A percentile compares a stretch with the other conserved stretches of the same genome.
Evolutionary conservation across 768 basidiomycete species (phyloP).

Genomic region (Dioszegia hungarica): DNA sequence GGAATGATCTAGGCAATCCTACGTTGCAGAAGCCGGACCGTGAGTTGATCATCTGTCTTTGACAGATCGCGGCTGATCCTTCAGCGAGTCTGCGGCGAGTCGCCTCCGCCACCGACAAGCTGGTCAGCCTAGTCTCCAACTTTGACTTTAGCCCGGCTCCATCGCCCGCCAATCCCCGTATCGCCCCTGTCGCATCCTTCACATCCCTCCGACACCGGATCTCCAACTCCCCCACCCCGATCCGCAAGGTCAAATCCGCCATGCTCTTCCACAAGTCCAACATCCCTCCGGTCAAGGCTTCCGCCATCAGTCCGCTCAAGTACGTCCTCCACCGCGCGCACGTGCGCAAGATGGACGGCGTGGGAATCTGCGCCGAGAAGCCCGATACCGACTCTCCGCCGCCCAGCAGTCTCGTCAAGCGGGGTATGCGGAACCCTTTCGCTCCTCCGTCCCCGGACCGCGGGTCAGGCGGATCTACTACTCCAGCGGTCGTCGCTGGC

Average conservation of each 20-base stretch:
- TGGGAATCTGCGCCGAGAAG: background rate
- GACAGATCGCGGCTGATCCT: background rate
- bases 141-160: conserved; percentile 30
- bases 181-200: conserved; percentile 17
- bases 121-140: conserved; percentile 26
- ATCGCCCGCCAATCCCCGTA: background rate
- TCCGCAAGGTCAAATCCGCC: conserved; percentile 30
- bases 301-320: conserved; percentile 36
- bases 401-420: conserved; percentile 27
- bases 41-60: background rate
- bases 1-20: background rate
- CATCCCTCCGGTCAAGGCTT: conserved; percentile 18
- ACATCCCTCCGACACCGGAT: conserved; percentile 15
- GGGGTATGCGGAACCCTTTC: conserved; percentile 39
- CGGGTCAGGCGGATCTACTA: background rate
- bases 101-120: conserved; percentile 36
- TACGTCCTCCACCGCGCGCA: conserved; percentile 38
- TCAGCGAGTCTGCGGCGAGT: conserved; percentile 26
- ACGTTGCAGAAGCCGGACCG: too few relatives aligned
- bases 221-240: conserved; percentile 38
- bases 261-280: conserved; percentile 25
- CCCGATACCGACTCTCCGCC: background rate
- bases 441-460: conserved; percentile 31
- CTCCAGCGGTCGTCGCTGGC: background rate
- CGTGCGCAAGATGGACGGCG: conserved; percentile 1